Evolutionary conservation across 805 yeast species (phyloP).

Genomic region (Myxozyma monticola): DNA sequence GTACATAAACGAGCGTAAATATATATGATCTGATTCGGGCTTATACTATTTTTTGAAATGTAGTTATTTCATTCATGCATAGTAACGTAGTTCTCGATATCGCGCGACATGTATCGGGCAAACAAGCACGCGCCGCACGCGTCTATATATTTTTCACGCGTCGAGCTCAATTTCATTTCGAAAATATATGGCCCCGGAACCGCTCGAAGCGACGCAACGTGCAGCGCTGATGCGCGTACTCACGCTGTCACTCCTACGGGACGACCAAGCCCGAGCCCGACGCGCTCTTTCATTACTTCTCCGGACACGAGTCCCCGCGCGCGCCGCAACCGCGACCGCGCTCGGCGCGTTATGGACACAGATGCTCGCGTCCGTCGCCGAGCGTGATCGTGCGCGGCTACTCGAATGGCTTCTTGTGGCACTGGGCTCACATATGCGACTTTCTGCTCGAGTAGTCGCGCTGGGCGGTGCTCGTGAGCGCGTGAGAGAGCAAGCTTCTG

Average conservation of each 20-base stretch:
- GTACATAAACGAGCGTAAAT: too few species aligned
- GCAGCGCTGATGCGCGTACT: constrained; percentile 8
- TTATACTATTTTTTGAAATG: too few species aligned
- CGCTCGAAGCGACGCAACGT: constrained; percentile 16
- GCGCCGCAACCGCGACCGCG: constrained; percentile 2
- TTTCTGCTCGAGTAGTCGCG: constrained; percentile 1
- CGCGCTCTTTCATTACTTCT: constrained; percentile 20
- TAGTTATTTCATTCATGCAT: too few species aligned
- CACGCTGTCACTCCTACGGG: constrained; percentile 15
- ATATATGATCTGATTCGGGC: too few species aligned
- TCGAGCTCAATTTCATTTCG: too few species aligned
- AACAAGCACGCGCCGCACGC: too few species aligned
- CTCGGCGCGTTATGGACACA: constrained; percentile 18
- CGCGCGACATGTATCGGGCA: too few species aligned
- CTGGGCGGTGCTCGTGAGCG: constrained; percentile 1
- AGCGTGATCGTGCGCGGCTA: neutral
- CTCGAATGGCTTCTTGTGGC: constrained; percentile 26
- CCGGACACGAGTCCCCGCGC: constrained; percentile 12
- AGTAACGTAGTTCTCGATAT: too few species aligned
- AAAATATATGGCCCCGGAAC: too few species aligned
- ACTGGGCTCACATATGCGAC: constrained; percentile 4
- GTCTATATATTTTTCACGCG: too few species aligned
- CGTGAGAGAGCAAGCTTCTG: constrained; percentile 5
- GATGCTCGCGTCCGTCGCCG: neutral
- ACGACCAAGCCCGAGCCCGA: constrained; percentile 6